Conservation (phyloP, 345 rosid genomes). For the Rubroshorea leprosula region DNA sequence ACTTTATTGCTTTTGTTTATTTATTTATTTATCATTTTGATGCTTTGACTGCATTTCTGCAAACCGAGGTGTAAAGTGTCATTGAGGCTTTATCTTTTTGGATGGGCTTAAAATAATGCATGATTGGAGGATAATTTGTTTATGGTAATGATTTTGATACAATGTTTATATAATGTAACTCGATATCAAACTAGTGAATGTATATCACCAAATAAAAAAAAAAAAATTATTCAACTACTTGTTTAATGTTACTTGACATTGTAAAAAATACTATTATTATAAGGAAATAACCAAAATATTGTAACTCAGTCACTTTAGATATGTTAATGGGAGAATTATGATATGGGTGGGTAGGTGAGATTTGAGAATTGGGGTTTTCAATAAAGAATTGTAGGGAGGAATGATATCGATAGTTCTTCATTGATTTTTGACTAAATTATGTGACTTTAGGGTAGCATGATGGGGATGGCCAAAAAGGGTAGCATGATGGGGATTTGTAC, state of each 20-base stretch:
- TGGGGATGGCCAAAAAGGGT: background rate
- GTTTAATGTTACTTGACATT: too few species aligned
- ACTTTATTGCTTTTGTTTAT: conserved; percentile 4
- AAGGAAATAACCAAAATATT: too few species aligned
- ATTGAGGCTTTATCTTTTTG: conserved; percentile 5
- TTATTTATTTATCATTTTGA: background rate
- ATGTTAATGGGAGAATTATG: conserved; percentile 18
- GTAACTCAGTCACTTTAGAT: too few species aligned
- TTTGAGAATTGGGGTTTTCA: background rate
- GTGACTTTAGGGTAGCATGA: conserved; percentile 9
- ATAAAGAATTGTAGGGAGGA: conserved; percentile 2
- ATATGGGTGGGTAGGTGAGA: conserved; percentile 13
- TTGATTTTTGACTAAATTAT: conserved; percentile 9
- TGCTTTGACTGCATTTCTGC: background rate
- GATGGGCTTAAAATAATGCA: conserved; percentile 24
- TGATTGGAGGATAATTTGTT: conserved; percentile 32
- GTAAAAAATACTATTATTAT: too few species aligned
- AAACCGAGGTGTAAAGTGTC: too few species aligned
- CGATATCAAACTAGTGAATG: too few species aligned
- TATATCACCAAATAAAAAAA: too few species aligned
- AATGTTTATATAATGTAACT: too few species aligned
- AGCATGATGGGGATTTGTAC: too few species aligned
- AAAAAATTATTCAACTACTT: too few species aligned
- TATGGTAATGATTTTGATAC: conserved; percentile 15
- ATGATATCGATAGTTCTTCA: conserved; percentile 1